A percentile compares a stretch with the other conserved stretches of the same genome.
Conservation (phyloP, 2,329 filamentous ascomycete species). For the Nigrospora oryzae region DNA sequence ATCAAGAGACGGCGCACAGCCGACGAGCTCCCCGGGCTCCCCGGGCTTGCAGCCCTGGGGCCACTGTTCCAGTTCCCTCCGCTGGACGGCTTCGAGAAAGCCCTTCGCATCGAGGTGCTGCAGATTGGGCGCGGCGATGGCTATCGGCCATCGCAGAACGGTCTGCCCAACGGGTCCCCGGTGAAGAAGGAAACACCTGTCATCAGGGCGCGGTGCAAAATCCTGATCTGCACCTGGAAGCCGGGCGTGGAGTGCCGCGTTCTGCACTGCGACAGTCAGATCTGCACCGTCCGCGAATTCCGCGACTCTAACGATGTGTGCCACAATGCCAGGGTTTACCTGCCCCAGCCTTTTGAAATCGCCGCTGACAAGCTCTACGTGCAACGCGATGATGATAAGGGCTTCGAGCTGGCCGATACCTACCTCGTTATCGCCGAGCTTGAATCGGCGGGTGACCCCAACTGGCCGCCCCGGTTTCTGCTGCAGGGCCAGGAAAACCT, state of each 20-base stretch:
- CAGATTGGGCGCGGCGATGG: constrained; percentile 42
- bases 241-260: constrained; percentile 27
- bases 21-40: constrained; percentile 26
- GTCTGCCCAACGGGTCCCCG: constrained; percentile 15
- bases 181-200: constrained; percentile 24
- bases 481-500: constrained; percentile 16
- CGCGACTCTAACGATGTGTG: constrained; percentile 37
- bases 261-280: constrained; percentile 44
- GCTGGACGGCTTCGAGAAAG: constrained; percentile 22
- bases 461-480: constrained; percentile 44
- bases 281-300: constrained; percentile 42
- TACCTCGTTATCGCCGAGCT: constrained; percentile 45
- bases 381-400: constrained; percentile 35
- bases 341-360: constrained; percentile 41
- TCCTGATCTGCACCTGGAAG: constrained; percentile 28
- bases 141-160: constrained; percentile 15
- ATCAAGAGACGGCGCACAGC: constrained; percentile 42
- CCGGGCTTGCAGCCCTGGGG: constrained; percentile 11
- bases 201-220: constrained; percentile 31
- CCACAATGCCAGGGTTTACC: constrained; percentile 37
- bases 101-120: constrained; percentile 43
- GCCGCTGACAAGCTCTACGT: constrained; percentile 43
- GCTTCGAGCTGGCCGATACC: constrained; percentile 37
- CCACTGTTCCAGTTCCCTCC: constrained; percentile 13
- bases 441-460: constrained; percentile 36